These are phyloP conservation scores for Hortiboletus flavorubellus DNA, from an alignment of 768 basidiomycete species.

Conservation along the genomic window DNA sequence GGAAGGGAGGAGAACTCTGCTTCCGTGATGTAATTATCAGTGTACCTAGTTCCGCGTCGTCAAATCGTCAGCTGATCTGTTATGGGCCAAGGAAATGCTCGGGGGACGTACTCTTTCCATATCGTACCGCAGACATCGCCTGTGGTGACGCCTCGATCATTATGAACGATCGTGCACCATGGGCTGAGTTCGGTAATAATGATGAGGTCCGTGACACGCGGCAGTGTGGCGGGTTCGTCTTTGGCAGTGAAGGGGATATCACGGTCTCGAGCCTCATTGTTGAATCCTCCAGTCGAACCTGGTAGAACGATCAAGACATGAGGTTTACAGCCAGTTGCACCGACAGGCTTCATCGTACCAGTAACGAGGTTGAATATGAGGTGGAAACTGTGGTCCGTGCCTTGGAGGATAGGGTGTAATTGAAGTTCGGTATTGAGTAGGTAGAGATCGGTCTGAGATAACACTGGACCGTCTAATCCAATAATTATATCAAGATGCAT, in stretches of 20 bases:
- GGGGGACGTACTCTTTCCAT: conserved; percentile 65
- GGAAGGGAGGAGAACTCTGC: conserved; percentile 59
- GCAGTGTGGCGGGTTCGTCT: conserved; percentile 68
- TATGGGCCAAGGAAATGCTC: not conserved
- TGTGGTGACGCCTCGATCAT: conserved; percentile 70
- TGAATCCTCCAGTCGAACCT: conserved; percentile 65
- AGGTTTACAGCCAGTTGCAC: not conserved
- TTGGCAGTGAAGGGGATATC: conserved; percentile 53
- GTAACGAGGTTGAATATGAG: conserved; percentile 70
- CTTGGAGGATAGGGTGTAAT: conserved; percentile 69
- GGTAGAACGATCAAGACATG: not conserved
- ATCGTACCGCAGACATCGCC: conserved; percentile 70
- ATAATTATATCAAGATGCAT: not conserved
- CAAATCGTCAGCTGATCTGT: conserved; percentile 10
- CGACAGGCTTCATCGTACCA: conserved; percentile 38
- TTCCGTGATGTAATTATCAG: conserved; percentile 64
- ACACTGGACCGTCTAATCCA: conserved; percentile 67
- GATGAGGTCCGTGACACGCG: conserved; percentile 56
- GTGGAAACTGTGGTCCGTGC: conserved; percentile 46
- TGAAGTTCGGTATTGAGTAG: conserved; percentile 67
- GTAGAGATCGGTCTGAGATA: conserved; percentile 79
- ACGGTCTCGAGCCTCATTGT: conserved; percentile 53
- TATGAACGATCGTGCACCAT: conserved; percentile 77
- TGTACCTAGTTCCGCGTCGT: conserved; percentile 48
- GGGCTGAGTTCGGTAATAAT: conserved; percentile 62